Evolutionary conservation across 441 rosid genomes (phyloP), one percentile per base, ranked within the genome.

Genomic region (Arabidopsis lyrata): DNA sequence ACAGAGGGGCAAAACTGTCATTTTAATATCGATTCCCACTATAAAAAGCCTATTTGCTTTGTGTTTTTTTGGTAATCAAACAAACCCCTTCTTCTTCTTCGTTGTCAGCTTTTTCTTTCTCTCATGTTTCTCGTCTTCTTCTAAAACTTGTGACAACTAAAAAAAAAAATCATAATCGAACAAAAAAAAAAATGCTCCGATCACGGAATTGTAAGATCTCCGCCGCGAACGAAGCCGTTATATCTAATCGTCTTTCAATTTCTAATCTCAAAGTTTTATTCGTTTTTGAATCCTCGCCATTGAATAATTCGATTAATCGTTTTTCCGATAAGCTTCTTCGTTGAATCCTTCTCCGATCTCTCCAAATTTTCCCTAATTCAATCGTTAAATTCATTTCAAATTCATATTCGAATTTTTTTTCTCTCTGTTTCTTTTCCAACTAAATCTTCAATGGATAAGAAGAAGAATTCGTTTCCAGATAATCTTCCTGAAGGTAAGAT

Each of bases 311-410:
- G 31, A 64, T 70, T 58, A 39, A 48, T 11, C 69, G 66, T 63
- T 70, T 63, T 39, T 1, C 34, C 41, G 77, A 91, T 87, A 88
- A 87, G 82, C 84, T 86, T 81, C 67, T 83, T 79, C 60, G 78
- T 81, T 82, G 31, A 78, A 87, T 81, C 85, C 81, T 32, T 86
- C 78, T 83, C 83, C 72, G 75, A 77, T 82, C 85, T 84, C 60
- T 85, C 81, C 81, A 4, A 84, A 80, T n/a, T n/a, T n/a, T n/a
- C n/a, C n/a, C n/a, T n/a, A n/a, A n/a, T 35, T 87, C 8, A 76
- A 63, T 87, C 88, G 5, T 82, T 69, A 61, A 83, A 54, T 83
- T 86, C 66, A 76, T 82, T 79, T 83, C 79, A 82, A 86, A 85
- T 87, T 79, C 83, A 80, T 84, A 61, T 72, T 36, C 32, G 47